These are phyloP conservation scores for Trichophyton schoenleinii DNA, from an alignment of 2,329 filamentous ascomycete genomes.

Conservation along the genomic window DNA sequence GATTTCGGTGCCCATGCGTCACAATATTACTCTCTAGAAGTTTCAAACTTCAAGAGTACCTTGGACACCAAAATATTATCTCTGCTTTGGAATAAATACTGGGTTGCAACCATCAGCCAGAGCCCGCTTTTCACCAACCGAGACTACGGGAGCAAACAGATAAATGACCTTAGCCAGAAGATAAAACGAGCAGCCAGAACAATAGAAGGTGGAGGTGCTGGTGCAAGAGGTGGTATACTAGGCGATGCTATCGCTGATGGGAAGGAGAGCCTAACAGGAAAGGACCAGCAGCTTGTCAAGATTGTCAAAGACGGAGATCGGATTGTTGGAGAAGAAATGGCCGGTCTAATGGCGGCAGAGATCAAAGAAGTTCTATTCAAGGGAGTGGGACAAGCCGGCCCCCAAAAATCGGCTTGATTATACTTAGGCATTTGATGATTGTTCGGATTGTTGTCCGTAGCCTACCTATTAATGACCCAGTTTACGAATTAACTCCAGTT, in stretches of 20 bases:
- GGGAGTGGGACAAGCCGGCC: constrained; percentile 19
- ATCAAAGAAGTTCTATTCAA: constrained; percentile 42
- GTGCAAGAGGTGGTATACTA: constrained; percentile 13
- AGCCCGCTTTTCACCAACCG: constrained; percentile 83
- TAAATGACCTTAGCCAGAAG: constrained; percentile 75
- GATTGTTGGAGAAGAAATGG: constrained; percentile 44
- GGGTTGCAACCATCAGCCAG: constrained; percentile 75
- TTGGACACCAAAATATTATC: constrained; percentile 79
- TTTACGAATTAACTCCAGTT: neutral
- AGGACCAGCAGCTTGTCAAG: constrained; percentile 40
- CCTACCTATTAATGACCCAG: neutral
- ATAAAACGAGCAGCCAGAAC: constrained; percentile 51
- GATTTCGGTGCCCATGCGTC: constrained; percentile 90
- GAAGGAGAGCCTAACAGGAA: constrained; percentile 12
- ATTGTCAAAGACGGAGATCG: constrained; percentile 45
- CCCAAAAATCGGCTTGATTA: neutral
- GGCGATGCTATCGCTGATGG: constrained; percentile 10
- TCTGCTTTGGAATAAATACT: constrained; percentile 93
- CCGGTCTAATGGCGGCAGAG: constrained; percentile 35
- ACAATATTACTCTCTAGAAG: constrained; percentile 81
- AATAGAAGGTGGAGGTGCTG: constrained; percentile 21
- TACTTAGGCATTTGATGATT: neutral
- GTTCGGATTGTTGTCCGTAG: no score
- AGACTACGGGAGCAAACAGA: constrained; percentile 85
- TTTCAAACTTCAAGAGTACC: constrained; percentile 88